Evolutionary conservation across 257 asterid genomes (phyloP).

Genomic region (Scutellaria barbata): DNA sequence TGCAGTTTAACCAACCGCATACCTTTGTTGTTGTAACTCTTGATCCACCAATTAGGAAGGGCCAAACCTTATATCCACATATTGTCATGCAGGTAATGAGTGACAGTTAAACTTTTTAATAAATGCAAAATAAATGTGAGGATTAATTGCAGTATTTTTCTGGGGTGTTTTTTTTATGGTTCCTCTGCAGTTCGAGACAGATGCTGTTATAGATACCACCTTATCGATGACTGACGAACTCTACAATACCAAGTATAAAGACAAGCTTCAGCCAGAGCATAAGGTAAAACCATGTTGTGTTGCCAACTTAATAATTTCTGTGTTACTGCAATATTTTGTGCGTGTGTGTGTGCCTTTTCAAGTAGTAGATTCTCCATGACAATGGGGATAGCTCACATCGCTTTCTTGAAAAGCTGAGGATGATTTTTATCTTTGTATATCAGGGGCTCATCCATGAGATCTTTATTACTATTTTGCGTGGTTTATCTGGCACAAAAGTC

Average conservation of each 20-base stretch:
- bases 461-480: conserved; percentile 76
- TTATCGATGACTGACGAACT: conserved; percentile 82
- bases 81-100: conserved; percentile 88
- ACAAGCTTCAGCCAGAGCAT: conserved; percentile 64
- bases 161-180: conserved; percentile 7
- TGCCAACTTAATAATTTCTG: conserved; percentile 7
- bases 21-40: conserved; percentile 90
- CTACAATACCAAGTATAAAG: conserved; percentile 72
- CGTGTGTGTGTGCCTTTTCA: neutral
- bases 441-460: conserved; percentile 90
- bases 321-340: neutral
- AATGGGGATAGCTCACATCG: conserved; percentile 6
- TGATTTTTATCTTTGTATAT: conserved; percentile 16
- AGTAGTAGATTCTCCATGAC: conserved; percentile 7
- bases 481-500: conserved; percentile 89
- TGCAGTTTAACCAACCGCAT: conserved; percentile 93
- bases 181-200: conserved; percentile 81
- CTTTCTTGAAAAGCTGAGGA: conserved; percentile 13
- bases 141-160: conserved; percentile 18
- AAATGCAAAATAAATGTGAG: neutral
- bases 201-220: conserved; percentile 62
- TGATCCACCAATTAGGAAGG: conserved; percentile 98
- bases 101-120: conserved; percentile 2
- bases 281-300: conserved; percentile 54
- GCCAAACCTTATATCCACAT: conserved; percentile 95